Evolutionary conservation across 202 grass and related monocot species (phyloP), one percentile per base, ranked within the genome.

Genomic region (Cymbopogon flexuosus): DNA sequence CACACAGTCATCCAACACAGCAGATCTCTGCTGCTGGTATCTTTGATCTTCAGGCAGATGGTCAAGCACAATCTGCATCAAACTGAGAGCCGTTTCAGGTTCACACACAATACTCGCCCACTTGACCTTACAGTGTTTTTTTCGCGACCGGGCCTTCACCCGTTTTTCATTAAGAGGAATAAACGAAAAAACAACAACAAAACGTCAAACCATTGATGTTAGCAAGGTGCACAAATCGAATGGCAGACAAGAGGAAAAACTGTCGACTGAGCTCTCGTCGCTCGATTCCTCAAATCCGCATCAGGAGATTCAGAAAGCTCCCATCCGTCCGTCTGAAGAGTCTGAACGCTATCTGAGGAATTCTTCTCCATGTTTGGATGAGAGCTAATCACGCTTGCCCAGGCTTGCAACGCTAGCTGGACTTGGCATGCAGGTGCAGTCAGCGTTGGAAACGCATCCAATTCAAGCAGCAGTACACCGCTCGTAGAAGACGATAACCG

Each of bases 31-130:
- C 24, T 51, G 19, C 18, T 66, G 18, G 34, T 15, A 75, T 75
- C 81, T 75, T 83, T 65, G 6, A 27, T 80, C 64, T 27, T 61
- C 33, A 82, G 70, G 81, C 81, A 83, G 81, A 54, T 67, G 81
- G 71, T 76, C 81, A 83, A 58, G 61, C 71, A 8, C 24, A 65
- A 67, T 75, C 61, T 66, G 35, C 45, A 67, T 83, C 71, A 75
- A 59, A 70, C 65, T 15, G 51, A 31, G 78, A 59, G 78, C 34
- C 69, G 67, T 58, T 70, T 8, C 1, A n/a, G 68, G 21, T 42
- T 80, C 54, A 70, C 36, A 80, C 54, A 70, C 36, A 70, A 70
- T 80, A 39, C 16, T 57, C 16, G 45, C 46, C 70, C 70, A 73
- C 72, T 58, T 58, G 27, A 36, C 21, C 33, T 75, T 24, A 12